Percentiles rank a stretch among this genome's conserved stretches.
phyloP scores from a whole-genome alignment of 495 filamentous ascomycete species.

The Parathielavia hyrcaniae region DNA sequence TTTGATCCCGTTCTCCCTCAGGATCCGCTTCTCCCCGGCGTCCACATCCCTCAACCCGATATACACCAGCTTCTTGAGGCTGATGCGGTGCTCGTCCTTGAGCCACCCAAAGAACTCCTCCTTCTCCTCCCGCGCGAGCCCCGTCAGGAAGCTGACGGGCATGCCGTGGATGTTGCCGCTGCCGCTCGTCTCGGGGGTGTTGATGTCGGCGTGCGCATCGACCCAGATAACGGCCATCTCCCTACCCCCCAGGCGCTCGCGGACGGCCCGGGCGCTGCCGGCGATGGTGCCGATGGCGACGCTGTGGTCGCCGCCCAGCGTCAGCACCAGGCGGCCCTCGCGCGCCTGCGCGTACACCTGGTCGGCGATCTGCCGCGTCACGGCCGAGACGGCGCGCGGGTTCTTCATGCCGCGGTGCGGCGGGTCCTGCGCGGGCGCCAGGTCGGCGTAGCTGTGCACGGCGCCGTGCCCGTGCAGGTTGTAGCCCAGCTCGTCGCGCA shows the following conservation, averaged over 20 bases:
- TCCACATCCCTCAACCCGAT: conserved; percentile 95
- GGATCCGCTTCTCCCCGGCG: conserved; percentile 78
- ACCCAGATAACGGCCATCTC: conserved; percentile 98
- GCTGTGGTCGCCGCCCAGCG: conserved; percentile 90
- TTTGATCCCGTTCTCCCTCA: conserved; percentile 82
- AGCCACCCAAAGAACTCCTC: conserved; percentile 85
- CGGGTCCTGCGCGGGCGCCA: conserved; percentile 68
- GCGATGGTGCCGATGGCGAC: conserved; percentile 92
- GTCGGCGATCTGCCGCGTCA: conserved; percentile 69
- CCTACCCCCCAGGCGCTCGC: conserved; percentile 67
- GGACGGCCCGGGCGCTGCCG: conserved; percentile 75
- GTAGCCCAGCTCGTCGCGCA: conserved; percentile 80
- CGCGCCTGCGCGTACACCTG: conserved; percentile 86
- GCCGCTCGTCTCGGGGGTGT: conserved; percentile 80
- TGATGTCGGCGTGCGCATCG: conserved; percentile 96
- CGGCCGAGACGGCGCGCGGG: conserved; percentile 78
- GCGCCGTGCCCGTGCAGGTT: conserved; percentile 75
- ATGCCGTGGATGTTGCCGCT: conserved; percentile 98
- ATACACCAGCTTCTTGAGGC: conserved; percentile 85
- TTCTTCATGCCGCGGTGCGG: conserved; percentile 88
- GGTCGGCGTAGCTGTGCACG: conserved; percentile 74
- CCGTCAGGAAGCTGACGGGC: conserved; percentile 89
- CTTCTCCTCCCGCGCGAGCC: conserved; percentile 67
- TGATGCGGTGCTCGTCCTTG: conserved; percentile 51
- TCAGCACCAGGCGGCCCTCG: conserved; percentile 81